Percentiles rank a stretch among this genome's conserved stretches.
Evolutionary conservation across 139 green algal species (phyloP).

Genomic region (Raphidocelis subcapitata): DNA sequence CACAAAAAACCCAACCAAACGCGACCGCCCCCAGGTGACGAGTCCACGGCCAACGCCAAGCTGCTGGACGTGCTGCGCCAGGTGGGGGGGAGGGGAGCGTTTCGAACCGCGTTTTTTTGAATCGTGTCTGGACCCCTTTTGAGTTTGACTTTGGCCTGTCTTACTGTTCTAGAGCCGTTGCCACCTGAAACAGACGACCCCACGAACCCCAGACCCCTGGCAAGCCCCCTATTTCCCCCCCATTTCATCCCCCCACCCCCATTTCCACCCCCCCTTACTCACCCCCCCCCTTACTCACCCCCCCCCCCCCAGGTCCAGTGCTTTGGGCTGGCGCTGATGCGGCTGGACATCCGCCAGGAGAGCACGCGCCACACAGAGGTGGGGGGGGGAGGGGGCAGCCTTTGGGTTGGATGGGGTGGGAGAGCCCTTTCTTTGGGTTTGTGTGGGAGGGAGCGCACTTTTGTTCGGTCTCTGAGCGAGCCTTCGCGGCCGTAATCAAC

Average conservation of each 20-base stretch:
- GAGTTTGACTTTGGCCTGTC: constrained; percentile 40
- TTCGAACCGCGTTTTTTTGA: no score
- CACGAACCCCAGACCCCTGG: neutral
- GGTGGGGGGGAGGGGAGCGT: constrained; percentile 50
- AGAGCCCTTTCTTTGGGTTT: constrained; percentile 3
- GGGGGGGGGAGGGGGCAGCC: constrained; percentile 65
- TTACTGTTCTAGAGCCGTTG: neutral
- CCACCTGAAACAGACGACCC: neutral
- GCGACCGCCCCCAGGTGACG: no score
- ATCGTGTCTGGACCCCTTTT: no score
- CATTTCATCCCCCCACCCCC: constrained; percentile 74
- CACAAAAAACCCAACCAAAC: no score
- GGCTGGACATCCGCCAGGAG: constrained; percentile 93
- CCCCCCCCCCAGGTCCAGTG: constrained; percentile 47
- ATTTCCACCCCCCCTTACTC: constrained; percentile 46
- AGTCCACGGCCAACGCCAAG: constrained; percentile 80
- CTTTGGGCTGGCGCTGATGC: constrained; percentile 87
- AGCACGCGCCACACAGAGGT: constrained; percentile 80
- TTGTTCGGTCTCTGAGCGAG: no score
- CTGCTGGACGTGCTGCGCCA: constrained; percentile 91
- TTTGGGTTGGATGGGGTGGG: neutral
- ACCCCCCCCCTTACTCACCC: neutral
- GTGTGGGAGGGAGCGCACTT: neutral
- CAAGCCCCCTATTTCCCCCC: no score
- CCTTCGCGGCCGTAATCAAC: no score